These are phyloP conservation scores for Zasmidium cellare DNA, from an alignment of 2,329 filamentous ascomycete genomes.

Conservation along the genomic window DNA sequence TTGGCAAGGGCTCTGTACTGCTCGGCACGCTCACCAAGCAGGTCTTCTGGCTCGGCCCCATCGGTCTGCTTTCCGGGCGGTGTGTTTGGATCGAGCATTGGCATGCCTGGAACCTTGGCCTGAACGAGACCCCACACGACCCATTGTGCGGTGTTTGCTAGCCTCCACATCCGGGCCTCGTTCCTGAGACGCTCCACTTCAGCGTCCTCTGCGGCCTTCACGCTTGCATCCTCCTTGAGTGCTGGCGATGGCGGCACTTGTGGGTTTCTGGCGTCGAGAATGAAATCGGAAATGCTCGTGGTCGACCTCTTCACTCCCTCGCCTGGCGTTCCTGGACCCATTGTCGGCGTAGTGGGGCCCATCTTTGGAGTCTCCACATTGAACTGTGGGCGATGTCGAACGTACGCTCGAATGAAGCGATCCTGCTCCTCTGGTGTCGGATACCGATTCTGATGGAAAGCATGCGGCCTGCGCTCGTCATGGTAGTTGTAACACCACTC, in stretches of 20 bases:
- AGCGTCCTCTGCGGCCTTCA: constrained; percentile 61
- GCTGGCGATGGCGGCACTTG: constrained; percentile 23
- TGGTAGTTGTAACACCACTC: constrained; percentile 99
- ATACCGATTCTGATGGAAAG: constrained; percentile 69
- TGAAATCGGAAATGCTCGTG: constrained; percentile 61
- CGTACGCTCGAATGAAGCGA: constrained; percentile 82
- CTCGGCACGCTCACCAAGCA: constrained; percentile 31
- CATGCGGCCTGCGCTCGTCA: constrained; percentile 60
- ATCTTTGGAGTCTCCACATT: constrained; percentile 47
- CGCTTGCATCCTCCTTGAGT: constrained; percentile 40
- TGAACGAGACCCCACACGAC: constrained; percentile 96
- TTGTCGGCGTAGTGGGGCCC: constrained; percentile 25
- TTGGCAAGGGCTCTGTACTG: constrained; percentile 26
- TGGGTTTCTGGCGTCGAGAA: constrained; percentile 68
- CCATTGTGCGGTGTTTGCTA: constrained; percentile 88
- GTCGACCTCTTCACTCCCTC: constrained; percentile 35
- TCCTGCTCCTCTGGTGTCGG: constrained; percentile 78
- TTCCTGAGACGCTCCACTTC: constrained; percentile 70
- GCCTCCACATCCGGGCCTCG: constrained; percentile 81
- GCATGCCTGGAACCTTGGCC: constrained; percentile 77
- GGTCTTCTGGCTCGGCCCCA: constrained; percentile 32
- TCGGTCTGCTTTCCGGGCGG: constrained; percentile 17
- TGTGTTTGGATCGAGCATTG: constrained; percentile 43
- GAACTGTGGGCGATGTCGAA: constrained; percentile 74
- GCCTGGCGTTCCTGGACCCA: constrained; percentile 29